Percentiles rank a stretch among this genome's conserved stretches.
phyloP scores from a whole-genome alignment of 208 protist genomes.

The Leishmania amazonensis region DNA sequence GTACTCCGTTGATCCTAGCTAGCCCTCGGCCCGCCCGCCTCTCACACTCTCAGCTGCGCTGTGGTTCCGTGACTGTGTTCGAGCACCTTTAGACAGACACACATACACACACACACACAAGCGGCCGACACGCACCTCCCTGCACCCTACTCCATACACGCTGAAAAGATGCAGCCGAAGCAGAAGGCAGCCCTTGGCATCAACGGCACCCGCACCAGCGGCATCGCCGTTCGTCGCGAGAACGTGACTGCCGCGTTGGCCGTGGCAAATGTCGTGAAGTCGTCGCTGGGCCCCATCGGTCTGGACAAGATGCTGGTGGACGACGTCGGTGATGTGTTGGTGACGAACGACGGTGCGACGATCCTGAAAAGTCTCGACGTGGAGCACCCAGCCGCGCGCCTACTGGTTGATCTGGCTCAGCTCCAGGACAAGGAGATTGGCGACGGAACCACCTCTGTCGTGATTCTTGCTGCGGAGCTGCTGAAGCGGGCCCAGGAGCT shows the following conservation, averaged over 20 bases:
- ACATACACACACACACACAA: constrained; percentile 9
- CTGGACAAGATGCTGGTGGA: constrained; percentile 99
- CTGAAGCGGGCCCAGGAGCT: constrained; percentile 98
- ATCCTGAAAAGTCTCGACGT: constrained; percentile 94
- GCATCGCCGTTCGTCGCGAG: constrained; percentile 96
- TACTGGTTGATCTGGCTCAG: constrained; percentile 98
- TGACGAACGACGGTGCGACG: constrained; percentile 99
- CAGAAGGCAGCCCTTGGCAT: constrained; percentile 91
- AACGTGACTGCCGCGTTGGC: constrained; percentile 98
- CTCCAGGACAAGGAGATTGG: constrained; percentile 99
- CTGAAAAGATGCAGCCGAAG: constrained; percentile 75
- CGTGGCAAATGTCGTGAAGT: constrained; percentile 99
- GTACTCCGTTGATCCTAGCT: not conserved
- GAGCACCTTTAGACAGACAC: not conserved
- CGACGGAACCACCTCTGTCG: constrained; percentile 99
- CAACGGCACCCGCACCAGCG: constrained; percentile 95
- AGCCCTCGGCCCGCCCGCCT: not conserved
- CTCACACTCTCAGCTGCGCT: not conserved
- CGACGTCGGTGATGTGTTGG: constrained; percentile 99
- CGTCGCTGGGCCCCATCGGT: constrained; percentile 99
- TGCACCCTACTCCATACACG: constrained; percentile 4
- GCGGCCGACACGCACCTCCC: not conserved
- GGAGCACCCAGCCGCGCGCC: constrained; percentile 95
- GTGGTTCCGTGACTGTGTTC: not conserved
- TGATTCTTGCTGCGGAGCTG: constrained; percentile 99